Percentiles rank a stretch among this genome's conserved stretches.
Evolutionary conservation across 1,284 basidiomycete species (phyloP).

Genomic region (Agaricales sp.): DNA sequence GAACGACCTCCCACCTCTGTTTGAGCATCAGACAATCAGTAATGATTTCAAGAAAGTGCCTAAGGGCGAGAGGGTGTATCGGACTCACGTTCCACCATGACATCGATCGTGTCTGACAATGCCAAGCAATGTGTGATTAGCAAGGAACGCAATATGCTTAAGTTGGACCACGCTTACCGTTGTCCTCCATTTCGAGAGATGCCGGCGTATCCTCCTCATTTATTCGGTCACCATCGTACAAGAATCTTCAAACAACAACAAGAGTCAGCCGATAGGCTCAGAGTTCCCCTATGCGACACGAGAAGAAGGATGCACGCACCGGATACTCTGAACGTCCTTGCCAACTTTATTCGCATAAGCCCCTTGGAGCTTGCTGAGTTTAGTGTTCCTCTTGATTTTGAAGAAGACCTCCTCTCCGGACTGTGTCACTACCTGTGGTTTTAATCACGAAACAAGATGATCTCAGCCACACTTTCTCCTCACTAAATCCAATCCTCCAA

Average conservation of each 20-base stretch:
- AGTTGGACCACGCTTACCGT: slow-evolving; percentile 39
- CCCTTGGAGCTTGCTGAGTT: slow-evolving; percentile 86
- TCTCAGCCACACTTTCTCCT: too few species aligned
- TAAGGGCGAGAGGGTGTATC: slow-evolving; percentile 1
- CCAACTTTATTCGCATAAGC: slow-evolving; percentile 93
- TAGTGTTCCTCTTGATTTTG: slow-evolving; percentile 95
- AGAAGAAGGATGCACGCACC: slow-evolving; percentile 39
- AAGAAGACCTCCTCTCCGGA: slow-evolving; percentile 90
- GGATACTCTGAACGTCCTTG: slow-evolving; percentile 78
- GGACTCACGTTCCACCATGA: slow-evolving; percentile 83
- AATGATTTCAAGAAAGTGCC: neutral
- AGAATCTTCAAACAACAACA: slow-evolving; percentile 50
- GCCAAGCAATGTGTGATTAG: slow-evolving; percentile 4
- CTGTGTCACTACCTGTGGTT: slow-evolving; percentile 60
- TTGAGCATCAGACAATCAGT: too few species aligned
- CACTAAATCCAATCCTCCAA: too few species aligned
- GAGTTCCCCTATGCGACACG: neutral
- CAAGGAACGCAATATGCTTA: slow-evolving; percentile 3
- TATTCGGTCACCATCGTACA: slow-evolving; percentile 81
- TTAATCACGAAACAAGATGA: too few species aligned
- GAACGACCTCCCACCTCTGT: slow-evolving; percentile 14
- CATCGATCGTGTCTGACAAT: slow-evolving; percentile 72
- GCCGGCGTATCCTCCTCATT: slow-evolving; percentile 76
- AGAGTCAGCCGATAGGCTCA: neutral
- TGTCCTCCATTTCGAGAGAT: slow-evolving; percentile 83